Conservation (phyloP, 176 grass and related monocot genomes). For the Puccinellia tenuiflora region DNA sequence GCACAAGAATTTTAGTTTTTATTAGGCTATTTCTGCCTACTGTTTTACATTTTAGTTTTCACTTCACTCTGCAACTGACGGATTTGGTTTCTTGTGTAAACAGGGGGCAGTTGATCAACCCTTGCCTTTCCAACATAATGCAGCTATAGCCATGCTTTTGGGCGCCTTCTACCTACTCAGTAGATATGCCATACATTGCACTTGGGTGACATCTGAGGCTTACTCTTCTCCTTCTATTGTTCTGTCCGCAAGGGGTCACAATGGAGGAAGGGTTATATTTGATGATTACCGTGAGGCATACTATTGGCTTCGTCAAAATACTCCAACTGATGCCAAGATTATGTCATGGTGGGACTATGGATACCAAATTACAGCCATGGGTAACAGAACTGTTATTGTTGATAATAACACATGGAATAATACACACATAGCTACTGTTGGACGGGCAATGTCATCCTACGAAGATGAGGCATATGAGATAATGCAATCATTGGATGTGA, state of each 20-base stretch:
- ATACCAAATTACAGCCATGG: constrained; percentile 99
- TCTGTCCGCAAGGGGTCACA: constrained; percentile 75
- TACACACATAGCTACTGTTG: constrained; percentile 99
- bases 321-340: constrained; percentile 89
- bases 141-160: constrained; percentile 67
- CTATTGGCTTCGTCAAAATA: constrained; percentile 97
- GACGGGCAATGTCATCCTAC: constrained; percentile 94
- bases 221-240: constrained; percentile 99
- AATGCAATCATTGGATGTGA: constrained; percentile 95
- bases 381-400: constrained; percentile 99
- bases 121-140: constrained; percentile 84
- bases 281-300: constrained; percentile 99
- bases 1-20: not conserved
- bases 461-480: constrained; percentile 99
- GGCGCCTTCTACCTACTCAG: constrained; percentile 93
- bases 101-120: constrained; percentile 81
- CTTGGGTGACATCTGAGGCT: constrained; percentile 98
- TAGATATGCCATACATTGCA: constrained; percentile 95
- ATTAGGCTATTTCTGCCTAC: not conserved
- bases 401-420: constrained; percentile 99
- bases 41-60: not conserved
- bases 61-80: not conserved
- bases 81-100: constrained; percentile 24
- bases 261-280: constrained; percentile 90
- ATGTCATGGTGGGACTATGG: constrained; percentile 99